These are phyloP conservation scores for Saraca asoca DNA, from an alignment of 331 rosid genomes.

Conservation along the genomic window DNA sequence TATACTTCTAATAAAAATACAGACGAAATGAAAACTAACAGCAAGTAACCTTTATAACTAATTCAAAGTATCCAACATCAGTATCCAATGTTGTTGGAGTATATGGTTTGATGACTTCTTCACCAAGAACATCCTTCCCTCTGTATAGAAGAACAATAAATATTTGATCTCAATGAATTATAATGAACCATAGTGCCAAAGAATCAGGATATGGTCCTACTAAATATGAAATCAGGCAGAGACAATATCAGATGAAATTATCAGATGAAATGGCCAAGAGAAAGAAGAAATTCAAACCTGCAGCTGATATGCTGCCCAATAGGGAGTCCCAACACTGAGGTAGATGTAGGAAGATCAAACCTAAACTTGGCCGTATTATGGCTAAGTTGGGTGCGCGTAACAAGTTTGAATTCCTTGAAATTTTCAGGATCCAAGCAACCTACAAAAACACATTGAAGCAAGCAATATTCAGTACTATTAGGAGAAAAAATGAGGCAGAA, in stretches of 20 bases:
- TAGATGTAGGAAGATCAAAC: constrained; percentile 62
- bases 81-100: constrained; percentile 90
- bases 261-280: constrained; percentile 16
- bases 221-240: constrained; percentile 19
- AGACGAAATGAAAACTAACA: neutral
- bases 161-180: constrained; percentile 6
- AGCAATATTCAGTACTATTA: neutral
- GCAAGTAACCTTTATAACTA: constrained; percentile 67
- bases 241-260: constrained; percentile 15
- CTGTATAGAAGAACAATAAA: constrained; percentile 41
- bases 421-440: constrained; percentile 71
- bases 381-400: constrained; percentile 68
- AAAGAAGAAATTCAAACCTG: constrained; percentile 53
- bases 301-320: constrained; percentile 90
- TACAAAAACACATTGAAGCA: constrained; percentile 37
- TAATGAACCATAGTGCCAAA: neutral
- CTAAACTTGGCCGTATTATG: constrained; percentile 82
- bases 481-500: neutral
- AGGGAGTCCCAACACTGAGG: constrained; percentile 78
- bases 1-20: constrained; percentile 9
- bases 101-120: constrained; percentile 77
- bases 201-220: neutral
- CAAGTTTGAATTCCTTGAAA: constrained; percentile 71
- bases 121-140: constrained; percentile 77
- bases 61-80: constrained; percentile 81